Conservation (phyloP, 805 yeast species). For the Pichia rugopelliculosa region DNA sequence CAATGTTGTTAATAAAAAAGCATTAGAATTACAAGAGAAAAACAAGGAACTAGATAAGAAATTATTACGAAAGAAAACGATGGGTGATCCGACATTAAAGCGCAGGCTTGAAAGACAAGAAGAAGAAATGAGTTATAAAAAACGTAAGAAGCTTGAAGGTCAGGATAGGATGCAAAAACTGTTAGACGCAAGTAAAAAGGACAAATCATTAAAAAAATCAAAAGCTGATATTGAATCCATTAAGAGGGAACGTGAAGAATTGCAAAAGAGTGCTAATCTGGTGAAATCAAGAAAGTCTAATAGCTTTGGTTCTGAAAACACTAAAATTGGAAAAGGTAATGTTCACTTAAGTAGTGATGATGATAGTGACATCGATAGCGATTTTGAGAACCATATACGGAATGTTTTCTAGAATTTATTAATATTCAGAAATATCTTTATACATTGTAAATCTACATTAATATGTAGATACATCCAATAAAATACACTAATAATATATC, state of each 20-base stretch:
- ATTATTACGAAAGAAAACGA: slow-evolving; percentile 28
- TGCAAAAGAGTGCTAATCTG: background rate
- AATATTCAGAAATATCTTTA: too few relatives aligned
- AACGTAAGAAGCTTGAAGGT: background rate
- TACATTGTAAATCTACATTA: background rate
- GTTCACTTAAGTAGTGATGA: slow-evolving; percentile 5
- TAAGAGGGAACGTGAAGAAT: slow-evolving; percentile 1
- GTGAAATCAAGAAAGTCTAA: too few relatives aligned
- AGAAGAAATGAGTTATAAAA: slow-evolving; percentile 1
- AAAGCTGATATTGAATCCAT: background rate
- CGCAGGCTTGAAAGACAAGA: slow-evolving; percentile 1
- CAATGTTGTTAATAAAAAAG: slow-evolving; percentile 40
- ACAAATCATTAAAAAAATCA: slow-evolving; percentile 3
- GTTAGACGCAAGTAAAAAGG: background rate
- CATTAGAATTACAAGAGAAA: slow-evolving; percentile 33
- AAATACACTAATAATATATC: background rate
- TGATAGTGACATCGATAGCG: slow-evolving; percentile 1
- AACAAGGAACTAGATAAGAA: slow-evolving; percentile 32
- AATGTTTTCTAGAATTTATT: background rate
- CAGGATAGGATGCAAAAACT: background rate
- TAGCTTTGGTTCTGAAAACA: background rate
- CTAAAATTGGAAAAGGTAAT: background rate
- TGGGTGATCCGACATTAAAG: slow-evolving; percentile 4
- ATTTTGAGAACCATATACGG: background rate
- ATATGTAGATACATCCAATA: background rate